Evolutionary conservation across 257 asterid genomes (phyloP), one percentile per base, ranked within the genome.

Genomic region (Jacaranda copaia): DNA sequence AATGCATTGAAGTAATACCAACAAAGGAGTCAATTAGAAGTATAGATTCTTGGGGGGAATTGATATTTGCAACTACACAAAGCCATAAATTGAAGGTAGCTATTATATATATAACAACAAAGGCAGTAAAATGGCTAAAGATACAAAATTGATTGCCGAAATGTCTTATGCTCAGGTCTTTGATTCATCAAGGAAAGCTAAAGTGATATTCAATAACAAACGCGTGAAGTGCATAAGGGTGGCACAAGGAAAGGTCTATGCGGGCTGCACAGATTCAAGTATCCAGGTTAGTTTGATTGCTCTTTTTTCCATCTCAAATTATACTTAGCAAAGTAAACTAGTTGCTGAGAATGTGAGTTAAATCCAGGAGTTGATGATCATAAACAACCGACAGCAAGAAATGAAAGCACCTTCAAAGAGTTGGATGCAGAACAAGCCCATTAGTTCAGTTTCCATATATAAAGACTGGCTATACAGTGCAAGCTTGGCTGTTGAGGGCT

Each of bases 211-310:
- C 80, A 91, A 87, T 87, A 86, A 87, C 73, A 94, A 89, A 73
- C 88, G 89, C 9, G 89, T 89, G 74, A 92, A 90, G 84, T 81
- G 93, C 84, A 72, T 86, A 61, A 86, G 48, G 46, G 87, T 81
- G 18, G 75, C 79, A 18, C 88, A 91, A 38, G 98, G 98, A 77
- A 94, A 92, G 83, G 81, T 91, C 66, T 94, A 89, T 12, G 90
- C 81, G 7, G 98, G 98, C 79, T 90, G 98, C 85, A 58, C 57
- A 58, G 98, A 94, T 76, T 94, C 98, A 68, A 92, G 98, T 74
- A 83, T 94, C 70, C 90, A 88, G 93, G 96, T 90, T 61, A 32
- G 48, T 39, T n/a, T 19, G 7, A 66, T 18, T 46, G 58, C 45
- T 53, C 40, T 16, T 39, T 15, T 77, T 70, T 14, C 58, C 35